A percentile compares a stretch with the other conserved stretches of the same genome.
phyloP scores from a whole-genome alignment of 306 rosid genomes.

The Trifolium pratense region DNA sequence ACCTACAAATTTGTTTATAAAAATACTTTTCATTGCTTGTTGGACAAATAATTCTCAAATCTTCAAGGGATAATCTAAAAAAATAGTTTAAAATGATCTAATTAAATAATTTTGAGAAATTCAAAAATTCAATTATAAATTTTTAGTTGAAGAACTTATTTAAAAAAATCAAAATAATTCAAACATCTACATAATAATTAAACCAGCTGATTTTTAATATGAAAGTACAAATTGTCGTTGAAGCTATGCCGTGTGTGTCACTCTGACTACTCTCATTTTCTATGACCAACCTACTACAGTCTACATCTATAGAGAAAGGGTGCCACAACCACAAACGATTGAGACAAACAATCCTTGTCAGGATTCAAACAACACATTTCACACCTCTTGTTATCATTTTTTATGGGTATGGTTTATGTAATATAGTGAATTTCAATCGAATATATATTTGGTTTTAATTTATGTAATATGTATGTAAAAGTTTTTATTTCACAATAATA shows the following conservation, averaged over 20 bases:
- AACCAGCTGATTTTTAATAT: not conserved
- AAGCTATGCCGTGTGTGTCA: not conserved
- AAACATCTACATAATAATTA: not conserved
- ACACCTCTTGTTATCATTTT: not conserved
- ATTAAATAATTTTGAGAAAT: too few relatives aligned
- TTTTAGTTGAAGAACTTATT: too few relatives aligned
- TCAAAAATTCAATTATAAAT: not conserved
- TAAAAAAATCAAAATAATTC: not conserved
- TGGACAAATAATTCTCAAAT: too few relatives aligned
- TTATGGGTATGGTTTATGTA: too few relatives aligned
- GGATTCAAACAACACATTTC: not conserved
- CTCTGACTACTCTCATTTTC: not conserved
- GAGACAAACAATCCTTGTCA: conserved; percentile 19
- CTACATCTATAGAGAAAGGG: not conserved
- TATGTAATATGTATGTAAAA: too few relatives aligned
- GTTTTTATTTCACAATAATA: too few relatives aligned
- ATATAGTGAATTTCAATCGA: too few relatives aligned
- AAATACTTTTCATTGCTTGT: too few relatives aligned
- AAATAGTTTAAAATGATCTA: too few relatives aligned
- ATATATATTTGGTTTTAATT: too few relatives aligned
- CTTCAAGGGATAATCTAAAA: too few relatives aligned
- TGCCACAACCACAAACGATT: not conserved
- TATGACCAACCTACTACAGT: not conserved
- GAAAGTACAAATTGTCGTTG: not conserved
- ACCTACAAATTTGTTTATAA: too few relatives aligned